Conservation (phyloP, 164 flowering plant species). For the Aristolochia californica region DNA sequence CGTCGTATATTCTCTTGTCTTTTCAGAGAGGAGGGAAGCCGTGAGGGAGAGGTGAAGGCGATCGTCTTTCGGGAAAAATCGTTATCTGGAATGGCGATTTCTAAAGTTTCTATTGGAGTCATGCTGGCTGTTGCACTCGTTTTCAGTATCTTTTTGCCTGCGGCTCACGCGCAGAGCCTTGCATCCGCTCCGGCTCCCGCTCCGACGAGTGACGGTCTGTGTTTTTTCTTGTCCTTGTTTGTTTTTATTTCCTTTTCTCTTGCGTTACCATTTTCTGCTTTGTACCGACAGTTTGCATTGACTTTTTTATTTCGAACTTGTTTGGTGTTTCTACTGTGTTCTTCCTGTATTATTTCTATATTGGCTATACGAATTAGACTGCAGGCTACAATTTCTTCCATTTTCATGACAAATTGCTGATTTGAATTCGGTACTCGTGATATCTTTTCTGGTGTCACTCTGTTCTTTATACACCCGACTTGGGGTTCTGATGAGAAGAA, state of each 20-base stretch:
- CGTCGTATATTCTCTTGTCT: background rate
- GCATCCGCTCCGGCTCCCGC: conserved; percentile 50
- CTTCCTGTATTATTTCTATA: too few relatives aligned
- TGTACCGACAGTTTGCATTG: too few relatives aligned
- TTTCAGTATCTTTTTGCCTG: conserved; percentile 16
- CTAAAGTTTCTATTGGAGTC: conserved; percentile 16
- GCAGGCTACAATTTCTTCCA: too few relatives aligned
- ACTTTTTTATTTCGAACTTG: background rate
- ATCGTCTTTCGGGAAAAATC: background rate
- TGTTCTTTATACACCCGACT: background rate
- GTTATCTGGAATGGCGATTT: conserved; percentile 18
- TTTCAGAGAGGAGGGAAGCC: background rate
- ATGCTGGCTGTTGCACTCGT: conserved; percentile 19
- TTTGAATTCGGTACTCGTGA: too few relatives aligned
- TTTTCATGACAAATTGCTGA: too few relatives aligned
- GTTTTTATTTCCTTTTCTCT: too few relatives aligned
- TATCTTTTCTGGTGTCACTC: too few relatives aligned
- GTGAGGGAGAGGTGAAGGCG: background rate
- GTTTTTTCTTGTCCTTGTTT: background rate
- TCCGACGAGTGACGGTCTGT: conserved; percentile 40
- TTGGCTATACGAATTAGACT: too few relatives aligned
- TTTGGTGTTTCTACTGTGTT: background rate
- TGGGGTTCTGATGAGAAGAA: too few relatives aligned
- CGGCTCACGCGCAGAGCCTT: conserved; percentile 23
- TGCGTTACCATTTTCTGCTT: too few relatives aligned